Percentiles rank a stretch among this genome's conserved stretches.
Evolutionary conservation across 371 early-diverging fungal species (phyloP).

Genomic region (Mucor indicus): DNA sequence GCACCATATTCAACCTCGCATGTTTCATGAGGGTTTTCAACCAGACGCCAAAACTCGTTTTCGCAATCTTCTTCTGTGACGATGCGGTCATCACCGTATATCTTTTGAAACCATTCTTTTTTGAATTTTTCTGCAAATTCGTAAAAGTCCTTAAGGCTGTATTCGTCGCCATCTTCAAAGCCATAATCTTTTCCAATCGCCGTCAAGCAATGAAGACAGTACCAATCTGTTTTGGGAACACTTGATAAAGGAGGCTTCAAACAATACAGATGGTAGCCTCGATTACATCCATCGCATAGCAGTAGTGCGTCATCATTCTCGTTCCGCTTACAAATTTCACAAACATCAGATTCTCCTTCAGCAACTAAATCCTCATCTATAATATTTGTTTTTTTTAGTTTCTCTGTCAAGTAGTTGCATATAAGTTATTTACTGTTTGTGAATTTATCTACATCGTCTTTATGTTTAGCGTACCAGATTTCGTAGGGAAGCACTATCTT

Average conservation of each 20-base stretch:
- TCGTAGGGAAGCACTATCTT: constrained; percentile 88
- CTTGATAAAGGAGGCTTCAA: constrained; percentile 65
- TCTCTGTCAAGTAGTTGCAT: not conserved
- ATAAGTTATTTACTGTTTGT: not conserved
- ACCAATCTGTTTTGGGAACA: constrained; percentile 82
- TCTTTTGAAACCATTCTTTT: constrained; percentile 63
- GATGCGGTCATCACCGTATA: constrained; percentile 2
- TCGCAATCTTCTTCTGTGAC: constrained; percentile 85
- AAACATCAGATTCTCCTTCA: constrained; percentile 34
- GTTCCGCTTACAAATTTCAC: constrained; percentile 58
- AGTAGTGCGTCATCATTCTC: constrained; percentile 67
- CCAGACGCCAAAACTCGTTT: constrained; percentile 93
- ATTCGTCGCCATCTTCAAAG: constrained; percentile 84
- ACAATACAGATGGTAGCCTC: constrained; percentile 81
- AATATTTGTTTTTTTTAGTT: constrained; percentile 4
- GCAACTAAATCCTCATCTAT: not conserved
- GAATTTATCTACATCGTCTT: constrained; percentile 15
- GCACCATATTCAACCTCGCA: constrained; percentile 96
- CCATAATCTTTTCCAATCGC: constrained; percentile 86
- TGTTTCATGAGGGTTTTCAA: constrained; percentile 81
- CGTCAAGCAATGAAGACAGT: constrained; percentile 80
- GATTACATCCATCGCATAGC: constrained; percentile 87
- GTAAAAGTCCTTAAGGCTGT: constrained; percentile 79
- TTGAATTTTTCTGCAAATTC: constrained; percentile 80
- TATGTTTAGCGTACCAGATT: constrained; percentile 46